These are phyloP conservation scores for Ilyonectria sp. DNA, from an alignment of 2,329 filamentous ascomycete genomes.

Conservation along the genomic window DNA sequence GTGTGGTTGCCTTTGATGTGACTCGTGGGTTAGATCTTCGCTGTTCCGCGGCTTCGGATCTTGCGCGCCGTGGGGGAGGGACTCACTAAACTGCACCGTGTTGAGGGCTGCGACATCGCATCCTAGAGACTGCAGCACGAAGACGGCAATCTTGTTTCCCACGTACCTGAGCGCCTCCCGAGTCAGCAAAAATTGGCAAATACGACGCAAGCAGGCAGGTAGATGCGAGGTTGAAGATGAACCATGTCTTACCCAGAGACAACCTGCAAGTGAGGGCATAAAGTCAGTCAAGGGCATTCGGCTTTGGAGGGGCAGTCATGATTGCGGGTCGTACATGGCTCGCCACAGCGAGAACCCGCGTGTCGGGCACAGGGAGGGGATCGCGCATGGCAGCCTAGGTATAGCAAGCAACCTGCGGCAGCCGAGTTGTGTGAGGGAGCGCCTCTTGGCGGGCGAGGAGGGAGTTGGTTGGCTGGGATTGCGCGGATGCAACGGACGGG, in stretches of 20 bases:
- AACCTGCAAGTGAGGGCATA: slow-evolving; percentile 37
- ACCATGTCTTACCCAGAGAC: slow-evolving; percentile 46
- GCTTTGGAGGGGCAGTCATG: neutral
- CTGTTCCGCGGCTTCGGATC: neutral
- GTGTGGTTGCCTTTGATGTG: slow-evolving; percentile 87
- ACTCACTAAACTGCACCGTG: slow-evolving; percentile 96
- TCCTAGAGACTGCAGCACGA: slow-evolving; percentile 92
- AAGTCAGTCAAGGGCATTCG: slow-evolving; percentile 28
- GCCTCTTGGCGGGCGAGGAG: neutral
- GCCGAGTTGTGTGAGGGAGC: slow-evolving; percentile 1
- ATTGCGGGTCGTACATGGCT: slow-evolving; percentile 84
- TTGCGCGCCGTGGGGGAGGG: neutral
- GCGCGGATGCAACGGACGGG: neutral
- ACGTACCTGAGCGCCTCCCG: slow-evolving; percentile 79
- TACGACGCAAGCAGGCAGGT: neutral
- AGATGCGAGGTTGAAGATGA: neutral
- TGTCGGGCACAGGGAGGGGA: slow-evolving; percentile 64
- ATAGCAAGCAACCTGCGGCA: neutral
- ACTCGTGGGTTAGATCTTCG: slow-evolving; percentile 14
- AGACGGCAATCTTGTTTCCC: slow-evolving; percentile 96
- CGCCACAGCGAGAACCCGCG: slow-evolving; percentile 85
- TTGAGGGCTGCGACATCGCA: slow-evolving; percentile 96
- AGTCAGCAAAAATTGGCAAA: slow-evolving; percentile 23
- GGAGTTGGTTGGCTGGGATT: neutral
- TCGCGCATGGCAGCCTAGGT: slow-evolving; percentile 38